A percentile compares a stretch with the other conserved stretches of the same genome.
These are phyloP conservation scores for Sugiyamaella japonica DNA, from an alignment of 1,139 yeast species.

Conservation along the genomic window DNA sequence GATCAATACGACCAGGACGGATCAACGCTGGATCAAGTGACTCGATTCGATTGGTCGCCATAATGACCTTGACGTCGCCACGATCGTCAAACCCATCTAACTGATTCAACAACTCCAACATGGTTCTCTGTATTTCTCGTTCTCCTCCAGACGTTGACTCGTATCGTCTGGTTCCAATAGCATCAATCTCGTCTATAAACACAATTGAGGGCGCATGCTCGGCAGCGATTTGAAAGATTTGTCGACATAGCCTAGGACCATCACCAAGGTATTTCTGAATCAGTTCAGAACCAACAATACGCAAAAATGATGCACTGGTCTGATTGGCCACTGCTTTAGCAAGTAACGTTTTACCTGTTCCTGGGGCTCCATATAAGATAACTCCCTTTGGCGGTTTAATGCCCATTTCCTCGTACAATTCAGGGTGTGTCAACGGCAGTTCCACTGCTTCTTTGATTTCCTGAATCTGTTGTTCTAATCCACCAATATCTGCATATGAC, in stretches of 20 bases:
- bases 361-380: conserved; percentile 97
- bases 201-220: conserved; percentile 98
- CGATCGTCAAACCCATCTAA: conserved; percentile 98
- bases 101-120: conserved; percentile 95
- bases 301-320: conserved; percentile 91
- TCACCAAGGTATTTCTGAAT: conserved; percentile 97
- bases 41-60: conserved; percentile 98
- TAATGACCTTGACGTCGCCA: conserved; percentile 96
- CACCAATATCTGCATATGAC: conserved; percentile 96
- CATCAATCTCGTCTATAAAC: conserved; percentile 98
- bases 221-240: conserved; percentile 93
- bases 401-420: conserved; percentile 98
- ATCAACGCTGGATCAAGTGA: conserved; percentile 95
- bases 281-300: conserved; percentile 96
- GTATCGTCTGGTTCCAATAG: conserved; percentile 96
- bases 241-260: conserved; percentile 94
- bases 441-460: conserved; percentile 98
- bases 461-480: conserved; percentile 92
- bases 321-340: conserved; percentile 99
- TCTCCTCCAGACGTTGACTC: conserved; percentile 97
- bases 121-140: conserved; percentile 96
- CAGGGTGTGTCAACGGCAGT: conserved; percentile 96
- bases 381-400: conserved; percentile 99
- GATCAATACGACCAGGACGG: conserved; percentile 98
- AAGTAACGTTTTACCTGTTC: conserved; percentile 95